Evolutionary conservation across 345 rosid species (phyloP).

Genomic region (Punica granatum): DNA sequence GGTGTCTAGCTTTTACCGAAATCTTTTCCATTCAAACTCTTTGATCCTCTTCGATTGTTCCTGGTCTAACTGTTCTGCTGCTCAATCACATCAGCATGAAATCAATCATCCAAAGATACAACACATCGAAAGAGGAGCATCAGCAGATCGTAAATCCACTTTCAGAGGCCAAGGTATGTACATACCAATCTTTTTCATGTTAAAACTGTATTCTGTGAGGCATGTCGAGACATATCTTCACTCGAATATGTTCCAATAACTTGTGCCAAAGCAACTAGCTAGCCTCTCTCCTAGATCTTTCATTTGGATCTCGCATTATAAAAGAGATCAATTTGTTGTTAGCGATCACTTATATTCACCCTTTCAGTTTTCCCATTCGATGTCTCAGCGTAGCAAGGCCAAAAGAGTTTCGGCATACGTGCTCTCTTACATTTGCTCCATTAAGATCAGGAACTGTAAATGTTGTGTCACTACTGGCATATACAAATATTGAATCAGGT

Average conservation of each 20-base stretch:
- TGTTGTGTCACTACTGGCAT: too few relatives aligned
- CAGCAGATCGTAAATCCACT: conserved; percentile 10
- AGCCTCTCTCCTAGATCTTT: background rate
- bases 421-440: too few relatives aligned
- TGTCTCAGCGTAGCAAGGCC: too few relatives aligned
- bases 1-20: background rate
- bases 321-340: background rate
- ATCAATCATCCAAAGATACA: conserved; percentile 8
- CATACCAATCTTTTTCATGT: background rate
- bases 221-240: background rate
- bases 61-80: background rate
- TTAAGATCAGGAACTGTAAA: too few relatives aligned
- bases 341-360: too few relatives aligned
- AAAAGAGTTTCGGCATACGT: too few relatives aligned
- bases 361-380: too few relatives aligned
- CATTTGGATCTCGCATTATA: background rate
- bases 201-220: background rate
- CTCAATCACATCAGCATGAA: conserved; percentile 5
- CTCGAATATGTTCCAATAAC: background rate
- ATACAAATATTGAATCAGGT: too few relatives aligned
- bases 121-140: conserved; percentile 8
- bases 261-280: background rate
- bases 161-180: conserved; percentile 8
- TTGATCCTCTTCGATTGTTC: background rate
- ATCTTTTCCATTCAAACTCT: background rate